Base-by-base conservation (phyloP, 352 stramenopile species). In the Phytopythium vexans region DNA sequence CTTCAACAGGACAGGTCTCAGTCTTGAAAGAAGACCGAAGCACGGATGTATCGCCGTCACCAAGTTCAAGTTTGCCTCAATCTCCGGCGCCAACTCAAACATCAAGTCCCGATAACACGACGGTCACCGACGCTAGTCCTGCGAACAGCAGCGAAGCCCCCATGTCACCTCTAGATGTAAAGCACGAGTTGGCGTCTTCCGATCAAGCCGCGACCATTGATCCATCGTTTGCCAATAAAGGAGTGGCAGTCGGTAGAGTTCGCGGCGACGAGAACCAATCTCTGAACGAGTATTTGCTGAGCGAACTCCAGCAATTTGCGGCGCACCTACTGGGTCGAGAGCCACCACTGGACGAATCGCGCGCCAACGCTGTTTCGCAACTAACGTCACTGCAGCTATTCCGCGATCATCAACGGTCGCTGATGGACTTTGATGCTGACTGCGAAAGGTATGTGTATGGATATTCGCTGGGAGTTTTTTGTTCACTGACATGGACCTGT, bases 381-480 rank as follows among this genome's bases (percentile, higher is more conserved):
- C 55, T 75, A 34, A 82, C 69, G 5, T 62, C 69, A 33, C 46
- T 71, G 16, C 74, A 86, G 49, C 50, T 86, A 15, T 81, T 67
- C 40, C 58, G 70, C 37, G 70, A 82, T 16, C 74, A 86, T 50
- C 56, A 60, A 12, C 72, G 74, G 51, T 61, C 67, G 40, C 60
- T 86, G 14, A 69, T 66, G 49, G 72, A 86, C 46, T 86, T 82
- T 38, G 72, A 82, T 48, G 69, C 77, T 6, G 72, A 82, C 32
- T 78, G 62, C 55, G 72, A 65, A 60, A 62, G 74, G 74, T 86
- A 33, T 36, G 61, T 52, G 9, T 16, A 0, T 15, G n/a, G n/a
- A n/a, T n/a, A n/a, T n/a, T n/a, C n/a, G n/a, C n/a, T n/a, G n/a
- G n/a, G n/a, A n/a, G n/a, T n/a, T n/a, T n/a, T n/a, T n/a, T n/a